phyloP scores from a whole-genome alignment of 306 rosid genomes.

The Macrotyloma uniflorum region DNA sequence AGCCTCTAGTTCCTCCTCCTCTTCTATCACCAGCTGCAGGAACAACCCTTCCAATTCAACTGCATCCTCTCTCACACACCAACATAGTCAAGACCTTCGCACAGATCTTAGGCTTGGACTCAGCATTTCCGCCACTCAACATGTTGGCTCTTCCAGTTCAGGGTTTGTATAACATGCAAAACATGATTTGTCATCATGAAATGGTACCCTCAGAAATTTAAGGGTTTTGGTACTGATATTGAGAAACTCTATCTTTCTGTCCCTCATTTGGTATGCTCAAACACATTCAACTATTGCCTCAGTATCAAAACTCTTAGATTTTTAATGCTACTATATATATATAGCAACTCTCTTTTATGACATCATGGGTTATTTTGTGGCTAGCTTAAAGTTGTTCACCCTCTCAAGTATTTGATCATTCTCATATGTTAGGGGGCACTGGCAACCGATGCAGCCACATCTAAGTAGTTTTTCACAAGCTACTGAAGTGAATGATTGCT shows the following conservation, averaged over 20 bases:
- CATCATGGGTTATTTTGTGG: slow-evolving; percentile 4
- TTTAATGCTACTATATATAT: neutral
- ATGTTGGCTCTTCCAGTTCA: slow-evolving; percentile 44
- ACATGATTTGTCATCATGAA: neutral
- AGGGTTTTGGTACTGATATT: neutral
- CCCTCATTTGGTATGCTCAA: neutral
- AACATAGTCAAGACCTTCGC: slow-evolving; percentile 41
- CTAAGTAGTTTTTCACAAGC: slow-evolving; percentile 26
- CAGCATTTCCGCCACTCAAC: slow-evolving; percentile 54
- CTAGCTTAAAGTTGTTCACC: neutral
- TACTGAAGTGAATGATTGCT: slow-evolving; percentile 43
- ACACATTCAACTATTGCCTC: neutral
- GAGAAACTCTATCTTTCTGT: neutral
- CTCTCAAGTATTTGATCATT: neutral
- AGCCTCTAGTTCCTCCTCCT: slow-evolving; percentile 55
- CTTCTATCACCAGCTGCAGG: slow-evolving; percentile 43
- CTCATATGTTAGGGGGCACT: slow-evolving; percentile 39
- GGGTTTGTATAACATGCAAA: slow-evolving; percentile 33
- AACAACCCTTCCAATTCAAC: slow-evolving; percentile 43
- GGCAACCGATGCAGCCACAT: slow-evolving; percentile 40
- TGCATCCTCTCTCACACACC: slow-evolving; percentile 45
- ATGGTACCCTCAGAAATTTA: neutral
- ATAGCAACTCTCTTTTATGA: neutral
- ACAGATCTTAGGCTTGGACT: slow-evolving; percentile 76
- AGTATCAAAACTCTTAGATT: neutral